phyloP scores from a whole-genome alignment of 768 basidiomycete species.

The Kwoniella botswanensis region DNA sequence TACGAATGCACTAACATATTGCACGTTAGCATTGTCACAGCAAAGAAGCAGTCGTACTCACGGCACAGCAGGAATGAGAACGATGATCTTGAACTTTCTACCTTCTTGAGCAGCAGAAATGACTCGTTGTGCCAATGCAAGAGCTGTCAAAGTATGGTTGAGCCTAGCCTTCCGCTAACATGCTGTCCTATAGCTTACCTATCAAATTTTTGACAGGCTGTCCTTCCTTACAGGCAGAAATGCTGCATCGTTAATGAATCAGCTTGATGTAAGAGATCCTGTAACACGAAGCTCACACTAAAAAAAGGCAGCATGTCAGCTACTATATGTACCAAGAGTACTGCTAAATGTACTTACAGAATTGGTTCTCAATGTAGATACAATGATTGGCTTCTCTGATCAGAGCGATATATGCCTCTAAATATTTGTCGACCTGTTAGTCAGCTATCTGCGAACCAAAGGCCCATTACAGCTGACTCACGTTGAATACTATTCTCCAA shows the following conservation, averaged over 20 bases:
- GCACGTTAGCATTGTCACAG: not conserved
- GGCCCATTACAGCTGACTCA: constrained; percentile 12
- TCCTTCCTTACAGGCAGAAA: constrained; percentile 71
- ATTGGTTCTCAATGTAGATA: constrained; percentile 79
- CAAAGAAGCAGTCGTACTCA: constrained; percentile 21
- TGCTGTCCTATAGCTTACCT: constrained; percentile 52
- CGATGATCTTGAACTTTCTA: constrained; percentile 82
- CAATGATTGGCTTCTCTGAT: constrained; percentile 84
- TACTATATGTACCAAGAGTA: not conserved
- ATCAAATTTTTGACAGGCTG: constrained; percentile 81
- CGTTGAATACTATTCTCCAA: constrained; percentile 85
- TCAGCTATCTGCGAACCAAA: not conserved
- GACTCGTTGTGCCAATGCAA: constrained; percentile 81
- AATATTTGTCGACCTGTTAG: not conserved
- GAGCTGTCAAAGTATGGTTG: constrained; percentile 49
- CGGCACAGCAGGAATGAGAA: constrained; percentile 88
- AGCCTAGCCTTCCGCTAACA: no score
- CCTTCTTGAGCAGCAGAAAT: constrained; percentile 74
- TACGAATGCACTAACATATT: constrained; percentile 65
- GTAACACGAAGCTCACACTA: constrained; percentile 33
- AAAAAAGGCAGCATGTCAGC: constrained; percentile 19
- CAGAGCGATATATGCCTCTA: constrained; percentile 69
- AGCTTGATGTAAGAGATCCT: constrained; percentile 14
- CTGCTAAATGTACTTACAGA: constrained; percentile 40
- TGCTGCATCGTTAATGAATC: constrained; percentile 61